Evolutionary conservation across 2,329 filamentous ascomycete species (phyloP).

Genomic region (Talaromyces sp.): DNA sequence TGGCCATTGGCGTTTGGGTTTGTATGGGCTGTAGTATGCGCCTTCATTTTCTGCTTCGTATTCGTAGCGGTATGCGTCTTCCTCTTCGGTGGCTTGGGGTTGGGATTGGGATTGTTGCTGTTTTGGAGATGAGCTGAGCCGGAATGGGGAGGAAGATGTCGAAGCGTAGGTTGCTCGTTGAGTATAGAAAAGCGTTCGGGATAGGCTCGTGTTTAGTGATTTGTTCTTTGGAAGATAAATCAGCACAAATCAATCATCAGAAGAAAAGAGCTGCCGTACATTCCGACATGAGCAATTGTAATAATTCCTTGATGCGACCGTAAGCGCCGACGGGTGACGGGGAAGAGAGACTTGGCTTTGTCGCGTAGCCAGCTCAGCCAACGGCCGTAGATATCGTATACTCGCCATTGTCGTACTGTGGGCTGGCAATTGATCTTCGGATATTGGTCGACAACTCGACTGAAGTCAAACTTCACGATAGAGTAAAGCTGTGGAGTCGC

Average conservation of each 20-base stretch:
- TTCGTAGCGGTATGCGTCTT: neutral
- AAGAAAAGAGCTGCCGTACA: neutral
- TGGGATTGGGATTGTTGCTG: neutral
- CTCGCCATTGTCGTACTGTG: slow-evolving; percentile 5
- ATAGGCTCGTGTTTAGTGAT: neutral
- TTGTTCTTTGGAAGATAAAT: slow-evolving; percentile 1
- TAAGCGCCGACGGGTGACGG: neutral
- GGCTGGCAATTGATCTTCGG: neutral
- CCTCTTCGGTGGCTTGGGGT: neutral
- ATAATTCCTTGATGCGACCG: slow-evolving; percentile 11
- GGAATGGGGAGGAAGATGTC: slow-evolving; percentile 15
- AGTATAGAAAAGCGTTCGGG: neutral
- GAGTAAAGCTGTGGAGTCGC: slow-evolving; percentile 1
- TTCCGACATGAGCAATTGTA: slow-evolving; percentile 10
- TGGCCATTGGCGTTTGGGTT: slow-evolving; percentile 61
- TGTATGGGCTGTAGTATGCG: slow-evolving; percentile 56
- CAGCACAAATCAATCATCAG: neutral
- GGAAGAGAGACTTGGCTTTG: neutral
- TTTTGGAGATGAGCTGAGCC: neutral
- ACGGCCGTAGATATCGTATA: neutral
- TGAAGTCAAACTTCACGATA: neutral
- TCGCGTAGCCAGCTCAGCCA: slow-evolving; percentile 1
- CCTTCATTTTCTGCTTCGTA: slow-evolving; percentile 18
- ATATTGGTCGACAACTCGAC: neutral
- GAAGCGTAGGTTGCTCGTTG: slow-evolving; percentile 11